Conservation (phyloP, 2,329 filamentous ascomycete species). For the Cordyceps tenuipes region DNA sequence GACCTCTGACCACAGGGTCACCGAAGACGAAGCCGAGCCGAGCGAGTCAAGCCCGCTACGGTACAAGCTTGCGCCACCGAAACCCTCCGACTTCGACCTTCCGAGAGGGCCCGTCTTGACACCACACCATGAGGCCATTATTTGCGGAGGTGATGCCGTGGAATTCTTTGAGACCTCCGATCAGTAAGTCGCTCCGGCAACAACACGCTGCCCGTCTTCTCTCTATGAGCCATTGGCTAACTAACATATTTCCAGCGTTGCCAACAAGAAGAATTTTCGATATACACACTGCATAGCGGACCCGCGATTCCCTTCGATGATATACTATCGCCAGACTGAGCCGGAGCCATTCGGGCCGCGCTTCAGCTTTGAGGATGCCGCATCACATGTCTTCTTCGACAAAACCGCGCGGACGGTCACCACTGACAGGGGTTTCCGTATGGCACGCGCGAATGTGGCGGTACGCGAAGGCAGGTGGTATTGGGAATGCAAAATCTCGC, state of each 20-base stretch:
- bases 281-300: constrained; percentile 90
- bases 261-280: constrained; percentile 67
- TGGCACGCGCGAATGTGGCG: constrained; percentile 82
- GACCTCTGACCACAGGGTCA: constrained; percentile 47
- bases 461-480: constrained; percentile 86
- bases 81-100: constrained; percentile 52
- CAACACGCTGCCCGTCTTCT: not conserved
- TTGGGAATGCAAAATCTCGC: constrained; percentile 85
- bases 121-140: constrained; percentile 44
- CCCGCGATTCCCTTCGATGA: constrained; percentile 72
- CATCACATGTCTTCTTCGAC: constrained; percentile 77
- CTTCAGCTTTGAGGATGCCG: constrained; percentile 88
- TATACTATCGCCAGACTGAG: constrained; percentile 86
- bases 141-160: constrained; percentile 40
- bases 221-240: not conserved
- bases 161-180: constrained; percentile 57
- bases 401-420: constrained; percentile 68
- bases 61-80: constrained; percentile 57
- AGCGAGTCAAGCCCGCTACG: constrained; percentile 45
- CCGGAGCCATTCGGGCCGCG: constrained; percentile 73
- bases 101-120: constrained; percentile 49
- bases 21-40: constrained; percentile 24
- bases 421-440: constrained; percentile 87
- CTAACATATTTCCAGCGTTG: constrained; percentile 34
- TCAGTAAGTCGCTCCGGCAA: constrained; percentile 38